Conservation (phyloP, 192 early-diverging fungal species). For the Coemansia sp. region DNA sequence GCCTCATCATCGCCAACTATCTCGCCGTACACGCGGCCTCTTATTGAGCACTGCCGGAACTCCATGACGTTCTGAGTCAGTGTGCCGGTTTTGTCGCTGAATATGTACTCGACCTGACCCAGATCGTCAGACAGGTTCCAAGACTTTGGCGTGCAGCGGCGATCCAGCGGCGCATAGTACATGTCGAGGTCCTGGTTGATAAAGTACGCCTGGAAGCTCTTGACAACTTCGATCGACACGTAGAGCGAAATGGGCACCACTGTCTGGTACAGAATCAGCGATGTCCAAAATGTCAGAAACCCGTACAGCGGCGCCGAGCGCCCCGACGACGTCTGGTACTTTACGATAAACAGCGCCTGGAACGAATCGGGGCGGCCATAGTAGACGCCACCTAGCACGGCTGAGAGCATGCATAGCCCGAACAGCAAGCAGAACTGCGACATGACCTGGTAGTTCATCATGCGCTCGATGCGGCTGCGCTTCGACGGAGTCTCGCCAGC, state of each 20-base stretch:
- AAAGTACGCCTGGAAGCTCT: constrained; percentile 88
- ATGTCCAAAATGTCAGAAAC: constrained; percentile 78
- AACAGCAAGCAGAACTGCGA: constrained; percentile 82
- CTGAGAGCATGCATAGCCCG: constrained; percentile 67
- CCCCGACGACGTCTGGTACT: constrained; percentile 29
- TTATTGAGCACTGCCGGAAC: constrained; percentile 88
- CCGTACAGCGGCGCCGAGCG: constrained; percentile 54
- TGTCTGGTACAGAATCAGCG: constrained; percentile 91
- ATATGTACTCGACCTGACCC: constrained; percentile 94
- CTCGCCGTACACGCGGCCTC: constrained; percentile 80
- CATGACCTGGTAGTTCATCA: constrained; percentile 86
- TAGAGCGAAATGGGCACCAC: constrained; percentile 96
- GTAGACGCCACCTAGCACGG: constrained; percentile 64
- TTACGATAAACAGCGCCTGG: constrained; percentile 51
- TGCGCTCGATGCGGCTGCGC: constrained; percentile 85
- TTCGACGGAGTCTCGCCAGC: constrained; percentile 91
- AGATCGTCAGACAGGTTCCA: constrained; percentile 94
- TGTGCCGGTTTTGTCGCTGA: constrained; percentile 98
- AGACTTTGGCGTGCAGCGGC: constrained; percentile 78
- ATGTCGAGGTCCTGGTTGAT: constrained; percentile 89
- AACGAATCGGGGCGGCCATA: constrained; percentile 56
- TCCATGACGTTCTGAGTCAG: constrained; percentile 97
- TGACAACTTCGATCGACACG: constrained; percentile 91
- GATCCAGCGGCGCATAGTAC: constrained; percentile 77
- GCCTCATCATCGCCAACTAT: constrained; percentile 32